A percentile compares a stretch with the other conserved stretches of the same genome.
These are phyloP conservation scores for Cruciata laevipes DNA, from an alignment of 257 asterid species.

Conservation along the genomic window DNA sequence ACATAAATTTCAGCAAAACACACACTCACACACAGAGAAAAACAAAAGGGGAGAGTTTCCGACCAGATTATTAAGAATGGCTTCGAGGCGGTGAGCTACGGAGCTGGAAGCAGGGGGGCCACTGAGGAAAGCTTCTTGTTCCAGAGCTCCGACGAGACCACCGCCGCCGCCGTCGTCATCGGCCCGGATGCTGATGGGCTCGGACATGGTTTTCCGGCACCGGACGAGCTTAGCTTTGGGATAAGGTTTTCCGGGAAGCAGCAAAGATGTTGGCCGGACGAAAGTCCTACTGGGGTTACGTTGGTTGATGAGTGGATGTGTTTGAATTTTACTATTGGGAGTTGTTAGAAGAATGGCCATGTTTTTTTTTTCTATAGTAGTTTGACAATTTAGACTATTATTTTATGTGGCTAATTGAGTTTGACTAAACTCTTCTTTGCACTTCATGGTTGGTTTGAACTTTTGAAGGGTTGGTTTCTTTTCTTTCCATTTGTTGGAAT, in stretches of 20 bases:
- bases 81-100: constrained; percentile 36
- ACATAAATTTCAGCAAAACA: not conserved
- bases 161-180: constrained; percentile 26
- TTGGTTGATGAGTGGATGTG: constrained; percentile 12
- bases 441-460: too few relatives aligned
- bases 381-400: not conserved
- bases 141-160: constrained; percentile 33
- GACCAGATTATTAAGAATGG: constrained; percentile 56
- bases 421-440: not conserved
- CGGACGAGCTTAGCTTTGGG: constrained; percentile 13
- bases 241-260: constrained; percentile 19
- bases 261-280: constrained; percentile 19
- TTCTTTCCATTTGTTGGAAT: not conserved
- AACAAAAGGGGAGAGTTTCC: constrained; percentile 3
- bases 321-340: constrained; percentile 5
- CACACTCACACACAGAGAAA: too few relatives aligned
- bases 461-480: not conserved
- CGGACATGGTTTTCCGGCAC: constrained; percentile 22
- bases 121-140: constrained; percentile 41
- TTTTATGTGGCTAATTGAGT: not conserved
- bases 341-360: not conserved
- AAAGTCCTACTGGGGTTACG: constrained; percentile 15
- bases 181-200: constrained; percentile 13
- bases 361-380: not conserved
- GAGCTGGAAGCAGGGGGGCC: constrained; percentile 23